These are phyloP conservation scores for Candida yuanshanica DNA, from an alignment of 805 yeast genomes.

Conservation along the genomic window DNA sequence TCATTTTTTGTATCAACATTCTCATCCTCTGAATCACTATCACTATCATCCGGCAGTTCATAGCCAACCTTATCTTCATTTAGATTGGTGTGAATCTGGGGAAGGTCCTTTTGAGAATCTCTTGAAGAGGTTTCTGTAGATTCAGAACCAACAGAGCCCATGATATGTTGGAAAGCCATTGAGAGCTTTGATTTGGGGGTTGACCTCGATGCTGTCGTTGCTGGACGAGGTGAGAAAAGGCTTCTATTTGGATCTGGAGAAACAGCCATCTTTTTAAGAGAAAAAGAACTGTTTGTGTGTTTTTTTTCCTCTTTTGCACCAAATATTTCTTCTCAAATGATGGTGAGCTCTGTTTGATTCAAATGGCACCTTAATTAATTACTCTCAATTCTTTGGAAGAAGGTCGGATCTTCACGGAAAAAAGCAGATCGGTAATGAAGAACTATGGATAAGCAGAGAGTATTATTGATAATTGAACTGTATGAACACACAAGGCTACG, in stretches of 20 bases:
- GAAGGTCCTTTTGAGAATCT: not conserved
- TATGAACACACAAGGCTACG: too few species aligned
- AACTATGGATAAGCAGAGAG: not conserved
- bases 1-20: conserved; percentile 53
- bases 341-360: too few species aligned
- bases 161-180: conserved; percentile 10
- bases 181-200: conserved; percentile 19
- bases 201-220: conserved; percentile 4
- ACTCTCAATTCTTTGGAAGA: too few species aligned
- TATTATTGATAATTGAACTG: not conserved
- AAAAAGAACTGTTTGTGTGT: too few species aligned
- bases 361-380: too few species aligned
- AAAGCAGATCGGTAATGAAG: too few species aligned
- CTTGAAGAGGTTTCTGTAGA: not conserved
- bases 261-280: not conserved
- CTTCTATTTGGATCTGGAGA: conserved; percentile 2
- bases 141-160: not conserved
- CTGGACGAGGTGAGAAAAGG: conserved; percentile 2
- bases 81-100: not conserved
- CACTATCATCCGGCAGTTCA: conserved; percentile 24
- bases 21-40: conserved; percentile 18
- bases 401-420: too few species aligned
- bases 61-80: conserved; percentile 13
- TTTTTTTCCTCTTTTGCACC: too few species aligned
- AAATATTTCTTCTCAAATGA: too few species aligned